Percentiles rank a stretch among this genome's conserved stretches.
Evolutionary conservation across 108 stramenopile genomes (phyloP).

Genomic region (Fragilariopsis cylindrus): DNA sequence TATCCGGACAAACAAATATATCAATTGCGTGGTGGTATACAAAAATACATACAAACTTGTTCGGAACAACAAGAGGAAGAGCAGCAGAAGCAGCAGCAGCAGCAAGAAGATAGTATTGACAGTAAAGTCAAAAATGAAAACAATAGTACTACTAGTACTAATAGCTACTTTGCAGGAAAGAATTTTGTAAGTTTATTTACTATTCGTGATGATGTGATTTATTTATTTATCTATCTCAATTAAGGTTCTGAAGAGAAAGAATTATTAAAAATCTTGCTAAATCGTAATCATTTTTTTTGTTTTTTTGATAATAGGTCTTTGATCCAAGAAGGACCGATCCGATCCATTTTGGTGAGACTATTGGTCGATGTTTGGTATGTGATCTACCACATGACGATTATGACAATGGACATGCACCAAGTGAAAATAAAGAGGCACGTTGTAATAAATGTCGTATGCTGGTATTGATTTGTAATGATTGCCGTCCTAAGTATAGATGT

Average conservation of each 20-base stretch:
- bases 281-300: background rate
- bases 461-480: slow-evolving; percentile 71
- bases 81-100: slow-evolving; percentile 1
- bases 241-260: background rate
- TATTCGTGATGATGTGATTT: background rate
- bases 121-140: background rate
- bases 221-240: background rate
- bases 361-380: slow-evolving; percentile 74
- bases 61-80: slow-evolving; percentile 4
- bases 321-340: slow-evolving; percentile 77
- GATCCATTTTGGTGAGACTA: slow-evolving; percentile 36
- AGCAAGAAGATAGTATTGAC: background rate
- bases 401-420: slow-evolving; percentile 83
- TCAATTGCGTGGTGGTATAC: slow-evolving; percentile 84
- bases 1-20: slow-evolving; percentile 56
- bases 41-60: slow-evolving; percentile 60
- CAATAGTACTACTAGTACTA: slow-evolving; percentile 1
- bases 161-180: slow-evolving; percentile 61
- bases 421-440: slow-evolving; percentile 72
- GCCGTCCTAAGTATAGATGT: slow-evolving; percentile 52
- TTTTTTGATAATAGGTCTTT: slow-evolving; percentile 44
- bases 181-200: slow-evolving; percentile 64
- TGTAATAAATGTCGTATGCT: slow-evolving; percentile 84
- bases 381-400: slow-evolving; percentile 75
- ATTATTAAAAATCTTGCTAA: background rate